These are phyloP conservation scores for Lactifluus piperatus DNA, from an alignment of 768 basidiomycete genomes.

Conservation along the genomic window DNA sequence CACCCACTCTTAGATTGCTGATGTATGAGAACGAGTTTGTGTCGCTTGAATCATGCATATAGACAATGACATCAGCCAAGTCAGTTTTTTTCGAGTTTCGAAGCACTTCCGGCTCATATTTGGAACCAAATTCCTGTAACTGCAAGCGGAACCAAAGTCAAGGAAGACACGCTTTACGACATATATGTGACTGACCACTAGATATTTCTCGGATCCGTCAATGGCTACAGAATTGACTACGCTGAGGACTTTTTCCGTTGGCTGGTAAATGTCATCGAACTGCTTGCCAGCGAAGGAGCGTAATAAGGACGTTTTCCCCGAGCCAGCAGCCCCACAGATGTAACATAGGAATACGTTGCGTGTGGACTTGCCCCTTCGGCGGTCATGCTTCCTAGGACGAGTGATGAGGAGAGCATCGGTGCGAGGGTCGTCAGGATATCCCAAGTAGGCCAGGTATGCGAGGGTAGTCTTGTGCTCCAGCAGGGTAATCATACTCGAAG, in stretches of 20 bases:
- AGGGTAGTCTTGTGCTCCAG: slow-evolving; percentile 89
- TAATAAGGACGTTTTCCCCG: slow-evolving; percentile 86
- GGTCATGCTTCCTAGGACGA: slow-evolving; percentile 72
- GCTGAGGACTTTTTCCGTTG: slow-evolving; percentile 82
- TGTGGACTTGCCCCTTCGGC: slow-evolving; percentile 79
- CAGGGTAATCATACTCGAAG: slow-evolving; percentile 85
- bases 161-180: not conserved
- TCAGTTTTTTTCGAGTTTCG: slow-evolving; percentile 88
- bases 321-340: slow-evolving; percentile 91
- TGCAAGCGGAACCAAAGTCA: slow-evolving; percentile 26
- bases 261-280: slow-evolving; percentile 67
- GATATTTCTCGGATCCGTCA: slow-evolving; percentile 89
- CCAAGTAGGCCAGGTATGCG: slow-evolving; percentile 91
- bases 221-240: slow-evolving; percentile 96
- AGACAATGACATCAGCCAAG: slow-evolving; percentile 87
- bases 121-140: slow-evolving; percentile 97
- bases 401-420: slow-evolving; percentile 83
- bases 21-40: slow-evolving; percentile 99
- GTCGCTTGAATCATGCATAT: slow-evolving; percentile 95
- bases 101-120: slow-evolving; percentile 86
- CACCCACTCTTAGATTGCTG: slow-evolving; percentile 81
- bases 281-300: slow-evolving; percentile 81
- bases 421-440: slow-evolving; percentile 73
- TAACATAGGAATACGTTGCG: slow-evolving; percentile 91
- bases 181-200: slow-evolving; percentile 60